Conservation (phyloP, 805 yeast species). For the Candida railenensis region DNA sequence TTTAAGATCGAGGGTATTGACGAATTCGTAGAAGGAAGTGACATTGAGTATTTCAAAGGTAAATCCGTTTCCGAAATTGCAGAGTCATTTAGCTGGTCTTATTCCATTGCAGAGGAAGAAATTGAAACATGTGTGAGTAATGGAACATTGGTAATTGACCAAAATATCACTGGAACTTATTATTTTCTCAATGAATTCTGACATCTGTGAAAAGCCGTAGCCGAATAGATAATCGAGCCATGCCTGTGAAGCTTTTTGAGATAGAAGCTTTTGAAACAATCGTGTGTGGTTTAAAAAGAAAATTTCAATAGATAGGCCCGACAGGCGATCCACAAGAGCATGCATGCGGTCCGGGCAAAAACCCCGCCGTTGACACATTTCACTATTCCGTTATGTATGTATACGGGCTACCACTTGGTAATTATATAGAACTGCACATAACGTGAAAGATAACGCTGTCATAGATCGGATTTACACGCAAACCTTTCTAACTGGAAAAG, state of each 20-base stretch:
- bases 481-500: not conserved
- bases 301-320: too few relatives aligned
- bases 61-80: conserved; percentile 43
- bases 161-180: conserved; percentile 62
- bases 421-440: not conserved
- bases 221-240: too few relatives aligned
- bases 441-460: not conserved
- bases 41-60: conserved; percentile 23
- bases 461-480: not conserved
- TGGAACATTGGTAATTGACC: conserved; percentile 65
- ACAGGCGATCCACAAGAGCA: too few relatives aligned
- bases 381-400: too few relatives aligned
- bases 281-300: too few relatives aligned
- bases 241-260: too few relatives aligned
- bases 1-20: conserved; percentile 11
- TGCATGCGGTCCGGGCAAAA: too few relatives aligned
- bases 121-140: conserved; percentile 54
- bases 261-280: too few relatives aligned
- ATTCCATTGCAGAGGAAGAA: conserved; percentile 64
- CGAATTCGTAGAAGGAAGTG: conserved; percentile 12
- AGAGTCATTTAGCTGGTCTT: conserved; percentile 59
- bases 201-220: not conserved
- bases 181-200: conserved; percentile 52
- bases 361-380: too few relatives aligned
- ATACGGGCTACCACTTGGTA: too few relatives aligned